A percentile compares a stretch with the other conserved stretches of the same genome.
These are phyloP conservation scores for Paramecium sonneborni DNA, from an alignment of 73 alveolate genomes.

Conservation along the genomic window DNA sequence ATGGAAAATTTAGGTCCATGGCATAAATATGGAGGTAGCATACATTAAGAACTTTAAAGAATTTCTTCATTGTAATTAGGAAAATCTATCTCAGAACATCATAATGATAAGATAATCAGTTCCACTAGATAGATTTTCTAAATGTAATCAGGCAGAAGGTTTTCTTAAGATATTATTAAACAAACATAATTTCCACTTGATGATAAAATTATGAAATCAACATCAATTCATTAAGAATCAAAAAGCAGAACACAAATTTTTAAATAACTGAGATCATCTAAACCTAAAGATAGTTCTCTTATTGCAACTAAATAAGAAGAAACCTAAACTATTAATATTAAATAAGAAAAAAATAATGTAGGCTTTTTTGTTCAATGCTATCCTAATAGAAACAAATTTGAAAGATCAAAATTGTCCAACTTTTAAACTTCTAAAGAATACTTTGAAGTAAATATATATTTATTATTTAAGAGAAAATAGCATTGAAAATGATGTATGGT, in stretches of 20 bases:
- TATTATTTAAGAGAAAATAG: conserved; percentile 12
- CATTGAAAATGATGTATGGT: conserved; percentile 20
- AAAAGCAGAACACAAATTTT: not conserved
- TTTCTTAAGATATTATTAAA: not conserved
- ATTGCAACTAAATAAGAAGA: not conserved
- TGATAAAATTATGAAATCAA: not conserved
- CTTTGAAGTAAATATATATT: not conserved
- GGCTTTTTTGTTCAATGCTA: not conserved
- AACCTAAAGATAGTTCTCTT: not conserved
- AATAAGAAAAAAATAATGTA: not conserved
- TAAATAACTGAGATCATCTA: not conserved
- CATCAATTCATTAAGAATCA: too few relatives aligned
- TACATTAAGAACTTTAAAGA: conserved; percentile 21
- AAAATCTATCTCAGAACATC: not conserved
- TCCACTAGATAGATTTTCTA: not conserved
- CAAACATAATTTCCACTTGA: not conserved
- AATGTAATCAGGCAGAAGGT: not conserved
- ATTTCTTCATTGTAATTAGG: not conserved
- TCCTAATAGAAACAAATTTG: not conserved
- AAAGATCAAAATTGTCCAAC: not conserved
- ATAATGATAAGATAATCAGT: not conserved
- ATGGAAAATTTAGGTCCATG: conserved; percentile 18
- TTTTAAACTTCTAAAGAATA: not conserved
- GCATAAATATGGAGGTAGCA: conserved; percentile 42
- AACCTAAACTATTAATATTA: not conserved